Evolutionary conservation across 2,329 filamentous ascomycete species (phyloP), one percentile per base, ranked within the genome.

Genomic region (Aureobasidium sp.): DNA sequence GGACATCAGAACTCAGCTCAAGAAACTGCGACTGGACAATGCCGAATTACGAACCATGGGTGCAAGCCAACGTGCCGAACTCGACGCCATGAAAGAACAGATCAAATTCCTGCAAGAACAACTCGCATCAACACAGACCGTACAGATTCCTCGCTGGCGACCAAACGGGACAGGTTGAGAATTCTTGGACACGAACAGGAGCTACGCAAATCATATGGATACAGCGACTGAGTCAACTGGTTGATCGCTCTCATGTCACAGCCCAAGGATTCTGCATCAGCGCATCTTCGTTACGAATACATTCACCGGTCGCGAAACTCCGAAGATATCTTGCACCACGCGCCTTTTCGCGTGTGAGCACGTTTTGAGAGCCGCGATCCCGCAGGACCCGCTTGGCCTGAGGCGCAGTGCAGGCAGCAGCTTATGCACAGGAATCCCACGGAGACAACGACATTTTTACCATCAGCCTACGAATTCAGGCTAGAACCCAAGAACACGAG

Each of bases 1-100:
- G 13, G 67, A 72, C 42, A 68, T 78, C 25, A 69, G 72, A 62
- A 66, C 66, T 6, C 73, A 78, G 65, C 66, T 78, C 52, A 75
- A 75, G 34, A 53, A 53, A 15, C 13, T 39, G 7, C 49, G 49
- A 10, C 67, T 79, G 11, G 73, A 78, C 62, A 75, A 74, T 62
- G 72, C 74, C 36, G 72, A 76, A 64, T 21, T 63, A 30, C 21
- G 21, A 21, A 21, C 21, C 21, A 37, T 58, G 54, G 36, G 54
- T 3, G 42, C 37, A 21, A 13, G 8, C 16, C 54, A 58, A 30
- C 41, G 42, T 1, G 42, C 44, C n/a, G 42, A 58, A 16, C 15
- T 58, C 9, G 15, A 34, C 11, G 29, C 27, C 7, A 37, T 58
- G 36, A 44, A 47, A 11, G 30, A 37, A 44, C 54, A 58, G 15